A percentile compares a stretch with the other conserved stretches of the same genome.
Conservation (phyloP, 148 eudicot genomes). For the Oxyria digyna region DNA sequence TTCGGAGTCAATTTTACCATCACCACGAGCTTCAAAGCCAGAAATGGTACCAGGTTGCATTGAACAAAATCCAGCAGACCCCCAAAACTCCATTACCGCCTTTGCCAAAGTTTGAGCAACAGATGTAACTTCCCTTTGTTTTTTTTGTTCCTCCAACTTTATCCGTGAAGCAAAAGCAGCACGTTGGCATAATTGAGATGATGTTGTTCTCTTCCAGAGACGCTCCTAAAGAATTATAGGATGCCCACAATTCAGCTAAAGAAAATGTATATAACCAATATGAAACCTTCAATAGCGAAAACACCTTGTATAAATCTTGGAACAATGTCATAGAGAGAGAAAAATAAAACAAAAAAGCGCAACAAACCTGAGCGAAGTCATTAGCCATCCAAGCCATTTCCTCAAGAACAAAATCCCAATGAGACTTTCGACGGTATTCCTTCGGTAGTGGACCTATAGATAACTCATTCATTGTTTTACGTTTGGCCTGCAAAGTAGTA, state of each 20-base stretch:
- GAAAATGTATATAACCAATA: neutral
- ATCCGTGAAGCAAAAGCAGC: constrained; percentile 40
- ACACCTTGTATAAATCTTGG: neutral
- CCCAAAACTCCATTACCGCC: constrained; percentile 87
- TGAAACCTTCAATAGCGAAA: neutral
- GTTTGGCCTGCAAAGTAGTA: constrained; percentile 46
- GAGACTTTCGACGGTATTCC: constrained; percentile 44
- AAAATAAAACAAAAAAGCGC: neutral
- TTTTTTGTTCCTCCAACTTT: constrained; percentile 41
- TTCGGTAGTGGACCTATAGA: constrained; percentile 32
- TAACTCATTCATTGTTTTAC: constrained; percentile 65
- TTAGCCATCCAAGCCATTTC: constrained; percentile 98
- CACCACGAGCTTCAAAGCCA: constrained; percentile 12
- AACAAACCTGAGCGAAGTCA: constrained; percentile 88
- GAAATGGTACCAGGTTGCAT: constrained; percentile 14
- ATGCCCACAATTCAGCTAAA: neutral
- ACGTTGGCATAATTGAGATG: constrained; percentile 59
- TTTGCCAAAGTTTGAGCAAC: constrained; percentile 57
- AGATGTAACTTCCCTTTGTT: constrained; percentile 31
- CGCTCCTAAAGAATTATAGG: constrained; percentile 46
- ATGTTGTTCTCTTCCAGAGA: constrained; percentile 76
- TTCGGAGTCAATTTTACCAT: constrained; percentile 11
- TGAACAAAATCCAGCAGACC: constrained; percentile 33
- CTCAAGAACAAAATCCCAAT: constrained; percentile 88
- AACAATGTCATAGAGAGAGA: neutral